These are phyloP conservation scores for Microbotryum violaceum DNA, from an alignment of 1,284 basidiomycete genomes.

Conservation along the genomic window DNA sequence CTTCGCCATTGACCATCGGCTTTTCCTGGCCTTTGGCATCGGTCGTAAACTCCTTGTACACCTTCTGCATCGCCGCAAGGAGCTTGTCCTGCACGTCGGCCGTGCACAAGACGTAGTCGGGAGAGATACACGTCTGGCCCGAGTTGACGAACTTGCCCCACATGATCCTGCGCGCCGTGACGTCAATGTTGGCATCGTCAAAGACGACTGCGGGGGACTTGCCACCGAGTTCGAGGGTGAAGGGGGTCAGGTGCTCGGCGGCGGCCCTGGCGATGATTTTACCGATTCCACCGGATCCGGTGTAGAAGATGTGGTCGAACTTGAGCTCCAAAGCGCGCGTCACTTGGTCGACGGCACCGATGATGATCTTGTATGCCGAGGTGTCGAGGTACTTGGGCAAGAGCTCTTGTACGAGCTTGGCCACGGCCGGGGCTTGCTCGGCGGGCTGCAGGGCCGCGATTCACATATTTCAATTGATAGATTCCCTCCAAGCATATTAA, in stretches of 20 bases:
- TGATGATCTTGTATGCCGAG: slow-evolving; percentile 38
- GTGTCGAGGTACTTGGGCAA: slow-evolving; percentile 42
- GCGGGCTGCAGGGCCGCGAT: slow-evolving; percentile 10
- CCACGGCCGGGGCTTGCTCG: slow-evolving; percentile 39
- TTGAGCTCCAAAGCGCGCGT: slow-evolving; percentile 39
- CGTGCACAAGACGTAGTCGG: slow-evolving; percentile 28
- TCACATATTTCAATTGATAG: too few relatives aligned
- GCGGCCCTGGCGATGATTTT: slow-evolving; percentile 43
- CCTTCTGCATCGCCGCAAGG: slow-evolving; percentile 17
- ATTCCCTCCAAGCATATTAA: too few relatives aligned
- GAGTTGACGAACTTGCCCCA: slow-evolving; percentile 44
- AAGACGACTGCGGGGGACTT: slow-evolving; percentile 44
- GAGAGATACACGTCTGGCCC: slow-evolving; percentile 38
- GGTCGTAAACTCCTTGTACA: slow-evolving; percentile 14
- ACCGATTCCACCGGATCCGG: slow-evolving; percentile 35
- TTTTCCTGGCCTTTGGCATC: background rate
- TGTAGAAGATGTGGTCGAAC: slow-evolving; percentile 45
- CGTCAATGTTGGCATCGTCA: slow-evolving; percentile 40
- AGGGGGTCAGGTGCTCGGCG: slow-evolving; percentile 38
- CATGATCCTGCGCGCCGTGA: slow-evolving; percentile 40
- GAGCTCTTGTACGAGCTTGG: slow-evolving; percentile 38
- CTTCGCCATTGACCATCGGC: slow-evolving; percentile 24
- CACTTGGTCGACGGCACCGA: slow-evolving; percentile 41
- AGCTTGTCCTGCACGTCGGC: slow-evolving; percentile 20
- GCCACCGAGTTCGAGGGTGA: slow-evolving; percentile 43